phyloP scores from a whole-genome alignment of 73 alveolate genomes.

The Tetrahymena malaccensis region DNA sequence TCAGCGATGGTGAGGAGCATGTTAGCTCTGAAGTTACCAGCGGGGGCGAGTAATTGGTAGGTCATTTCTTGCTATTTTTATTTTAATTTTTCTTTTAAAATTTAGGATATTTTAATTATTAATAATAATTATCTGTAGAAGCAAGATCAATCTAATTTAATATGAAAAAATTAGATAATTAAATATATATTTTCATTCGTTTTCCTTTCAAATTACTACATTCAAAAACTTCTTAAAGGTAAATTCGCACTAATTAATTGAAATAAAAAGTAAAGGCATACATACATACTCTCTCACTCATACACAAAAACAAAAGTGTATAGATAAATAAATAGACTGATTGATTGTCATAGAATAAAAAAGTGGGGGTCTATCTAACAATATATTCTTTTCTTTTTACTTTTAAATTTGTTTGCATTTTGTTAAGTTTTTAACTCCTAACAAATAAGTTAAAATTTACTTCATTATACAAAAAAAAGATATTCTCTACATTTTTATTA shows the following conservation, averaged over 20 bases:
- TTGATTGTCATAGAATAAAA: neutral
- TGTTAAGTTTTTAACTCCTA: neutral
- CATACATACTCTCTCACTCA: too few species aligned
- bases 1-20: slow-evolving; percentile 36
- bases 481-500: neutral
- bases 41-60: slow-evolving; percentile 27
- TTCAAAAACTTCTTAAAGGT: neutral
- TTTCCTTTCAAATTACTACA: neutral
- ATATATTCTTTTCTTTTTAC: neutral
- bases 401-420: neutral
- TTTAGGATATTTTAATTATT: neutral
- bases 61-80: neutral
- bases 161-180: neutral
- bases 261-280: neutral
- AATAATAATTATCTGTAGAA: neutral
- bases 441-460: neutral
- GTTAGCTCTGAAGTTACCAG: slow-evolving; percentile 54
- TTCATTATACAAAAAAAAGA: neutral
- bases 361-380: neutral
- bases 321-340: too few species aligned
- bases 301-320: too few species aligned
- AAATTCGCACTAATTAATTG: neutral
- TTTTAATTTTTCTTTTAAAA: neutral
- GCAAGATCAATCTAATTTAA: neutral
- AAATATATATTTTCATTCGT: neutral